A percentile compares a stretch with the other conserved stretches of the same genome.
Evolutionary conservation across 176 grass and related monocot genomes (phyloP).

Genomic region (Elymus sibiricus): DNA sequence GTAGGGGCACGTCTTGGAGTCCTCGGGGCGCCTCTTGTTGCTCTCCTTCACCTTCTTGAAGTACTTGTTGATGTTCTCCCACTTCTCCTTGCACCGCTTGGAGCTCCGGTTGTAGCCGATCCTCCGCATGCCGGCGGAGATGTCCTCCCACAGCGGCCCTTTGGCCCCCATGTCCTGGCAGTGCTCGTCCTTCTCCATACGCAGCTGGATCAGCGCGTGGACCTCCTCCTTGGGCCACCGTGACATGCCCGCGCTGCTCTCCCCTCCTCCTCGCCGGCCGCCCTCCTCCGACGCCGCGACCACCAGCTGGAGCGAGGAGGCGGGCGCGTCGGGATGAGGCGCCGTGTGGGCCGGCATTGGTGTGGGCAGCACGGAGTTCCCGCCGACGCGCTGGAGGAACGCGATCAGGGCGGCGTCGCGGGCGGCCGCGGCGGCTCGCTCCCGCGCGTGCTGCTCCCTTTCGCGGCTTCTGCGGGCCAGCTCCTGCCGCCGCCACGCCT

Average conservation of each 20-base stretch:
- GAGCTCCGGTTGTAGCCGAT: constrained; percentile 79
- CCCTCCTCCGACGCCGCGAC: neutral
- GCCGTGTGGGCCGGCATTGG: neutral
- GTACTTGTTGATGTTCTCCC: constrained; percentile 99
- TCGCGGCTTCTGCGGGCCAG: constrained; percentile 61
- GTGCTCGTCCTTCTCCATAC: constrained; percentile 58
- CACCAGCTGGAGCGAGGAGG: neutral
- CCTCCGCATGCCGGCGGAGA: constrained; percentile 67
- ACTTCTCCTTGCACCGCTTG: constrained; percentile 97
- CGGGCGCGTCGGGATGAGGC: neutral
- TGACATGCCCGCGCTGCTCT: constrained; percentile 34
- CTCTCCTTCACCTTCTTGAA: constrained; percentile 97
- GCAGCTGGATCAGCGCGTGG: constrained; percentile 70
- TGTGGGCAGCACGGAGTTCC: constrained; percentile 8
- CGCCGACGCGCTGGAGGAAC: constrained; percentile 72
- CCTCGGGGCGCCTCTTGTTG: constrained; percentile 76
- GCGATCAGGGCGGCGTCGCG: constrained; percentile 75
- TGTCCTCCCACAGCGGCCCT: constrained; percentile 90
- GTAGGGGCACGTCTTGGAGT: constrained; percentile 92
- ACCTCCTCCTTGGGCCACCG: constrained; percentile 92
- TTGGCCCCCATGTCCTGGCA: constrained; percentile 61
- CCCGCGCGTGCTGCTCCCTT: constrained; percentile 56
- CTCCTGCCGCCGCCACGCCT: constrained; percentile 77
- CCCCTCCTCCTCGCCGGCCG: neutral
- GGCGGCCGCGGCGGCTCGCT: constrained; percentile 65